A percentile compares a stretch with the other conserved stretches of the same genome.
These are phyloP conservation scores for Phytopythium delawarense DNA, from an alignment of 352 stramenopile genomes.

Conservation along the genomic window DNA sequence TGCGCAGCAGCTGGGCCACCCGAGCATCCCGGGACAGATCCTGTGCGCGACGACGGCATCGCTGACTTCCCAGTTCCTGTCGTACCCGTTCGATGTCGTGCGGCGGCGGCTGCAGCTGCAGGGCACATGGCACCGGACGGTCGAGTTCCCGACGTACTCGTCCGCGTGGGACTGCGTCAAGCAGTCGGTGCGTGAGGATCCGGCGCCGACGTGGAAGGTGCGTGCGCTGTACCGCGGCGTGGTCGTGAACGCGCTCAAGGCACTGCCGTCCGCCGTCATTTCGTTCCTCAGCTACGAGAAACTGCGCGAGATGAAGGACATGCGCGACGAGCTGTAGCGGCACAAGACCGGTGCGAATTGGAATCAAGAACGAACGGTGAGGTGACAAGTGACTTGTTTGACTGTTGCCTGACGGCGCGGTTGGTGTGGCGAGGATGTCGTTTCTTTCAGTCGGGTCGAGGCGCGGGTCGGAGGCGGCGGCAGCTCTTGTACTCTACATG, in stretches of 20 bases:
- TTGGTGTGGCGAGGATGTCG: not conserved
- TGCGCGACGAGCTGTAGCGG: constrained; percentile 25
- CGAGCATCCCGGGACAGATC: constrained; percentile 74
- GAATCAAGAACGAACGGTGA: not conserved
- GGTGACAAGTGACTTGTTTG: not conserved
- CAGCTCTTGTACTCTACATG: constrained; percentile 1
- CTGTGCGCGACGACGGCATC: constrained; percentile 67
- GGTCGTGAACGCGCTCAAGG: constrained; percentile 69
- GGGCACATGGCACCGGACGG: constrained; percentile 51
- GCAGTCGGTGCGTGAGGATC: constrained; percentile 38
- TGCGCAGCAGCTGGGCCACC: constrained; percentile 47
- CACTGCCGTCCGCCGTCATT: constrained; percentile 63
- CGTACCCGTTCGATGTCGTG: constrained; percentile 82
- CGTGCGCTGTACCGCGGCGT: constrained; percentile 61
- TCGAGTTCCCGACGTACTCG: constrained; percentile 63
- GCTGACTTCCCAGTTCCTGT: constrained; percentile 61
- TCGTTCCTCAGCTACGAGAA: constrained; percentile 84
- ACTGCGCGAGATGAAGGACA: constrained; percentile 48
- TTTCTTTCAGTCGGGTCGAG: not conserved
- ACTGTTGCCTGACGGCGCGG: not conserved
- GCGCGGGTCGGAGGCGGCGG: not conserved
- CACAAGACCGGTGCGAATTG: not conserved
- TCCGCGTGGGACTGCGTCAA: constrained; percentile 72
- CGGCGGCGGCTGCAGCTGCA: constrained; percentile 76
- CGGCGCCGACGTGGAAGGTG: constrained; percentile 11